These are phyloP conservation scores for Saussurea involucrata DNA, from an alignment of 129 eudicot species.

Conservation along the genomic window DNA sequence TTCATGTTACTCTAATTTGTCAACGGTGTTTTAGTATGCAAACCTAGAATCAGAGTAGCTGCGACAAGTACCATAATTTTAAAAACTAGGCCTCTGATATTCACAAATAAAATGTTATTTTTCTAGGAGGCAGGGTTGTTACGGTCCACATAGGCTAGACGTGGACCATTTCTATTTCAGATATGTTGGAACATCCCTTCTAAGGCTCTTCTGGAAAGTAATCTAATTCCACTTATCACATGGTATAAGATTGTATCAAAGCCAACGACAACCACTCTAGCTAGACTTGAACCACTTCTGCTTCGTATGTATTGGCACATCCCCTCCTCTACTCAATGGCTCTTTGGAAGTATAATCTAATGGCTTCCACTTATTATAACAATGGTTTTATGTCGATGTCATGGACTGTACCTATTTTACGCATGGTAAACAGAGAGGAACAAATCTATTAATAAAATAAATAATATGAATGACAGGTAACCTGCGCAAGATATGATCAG, in stretches of 20 bases:
- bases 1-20: too few relatives aligned
- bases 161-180: too few relatives aligned
- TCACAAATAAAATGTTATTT: not conserved
- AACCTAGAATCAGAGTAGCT: too few relatives aligned
- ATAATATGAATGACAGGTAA: not conserved
- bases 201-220: too few relatives aligned
- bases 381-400: not conserved
- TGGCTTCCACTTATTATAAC: not conserved
- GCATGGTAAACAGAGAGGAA: not conserved
- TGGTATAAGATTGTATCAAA: too few relatives aligned
- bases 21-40: too few relatives aligned
- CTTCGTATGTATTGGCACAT: too few relatives aligned
- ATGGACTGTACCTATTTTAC: not conserved
- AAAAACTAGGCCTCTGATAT: not conserved
- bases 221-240: too few relatives aligned
- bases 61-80: not conserved
- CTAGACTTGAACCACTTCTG: too few relatives aligned
- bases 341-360: not conserved
- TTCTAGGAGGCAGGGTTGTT: not conserved
- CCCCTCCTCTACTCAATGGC: not conserved
- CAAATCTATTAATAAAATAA: not conserved
- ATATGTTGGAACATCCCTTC: too few relatives aligned
- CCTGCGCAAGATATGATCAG: conserved; percentile 71
- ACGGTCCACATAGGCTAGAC: not conserved
- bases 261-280: too few relatives aligned